Conservation (phyloP, 1,139 yeast genomes). For the Scheffersomyces titani region DNA sequence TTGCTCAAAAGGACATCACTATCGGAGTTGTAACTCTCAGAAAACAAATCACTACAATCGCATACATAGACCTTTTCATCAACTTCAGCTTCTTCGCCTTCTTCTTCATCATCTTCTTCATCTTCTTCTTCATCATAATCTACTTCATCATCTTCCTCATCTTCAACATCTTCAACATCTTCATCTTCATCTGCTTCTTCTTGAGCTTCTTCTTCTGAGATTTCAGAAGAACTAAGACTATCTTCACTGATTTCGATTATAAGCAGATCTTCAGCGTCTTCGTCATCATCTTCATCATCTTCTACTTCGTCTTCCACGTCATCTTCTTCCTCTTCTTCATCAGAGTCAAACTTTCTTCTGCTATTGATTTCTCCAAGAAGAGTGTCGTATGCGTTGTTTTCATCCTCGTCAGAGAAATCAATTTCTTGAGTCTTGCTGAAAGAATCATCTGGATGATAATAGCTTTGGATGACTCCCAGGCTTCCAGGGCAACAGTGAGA, state of each 20-base stretch:
- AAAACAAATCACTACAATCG: background rate
- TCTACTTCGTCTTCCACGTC: conserved; percentile 7
- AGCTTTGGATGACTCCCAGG: conserved; percentile 6
- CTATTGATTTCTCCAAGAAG: conserved; percentile 1
- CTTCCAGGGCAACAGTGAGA: conserved; percentile 10
- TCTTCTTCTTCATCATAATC: conserved; percentile 1
- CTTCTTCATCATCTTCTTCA: conserved; percentile 6
- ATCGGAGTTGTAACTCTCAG: background rate
- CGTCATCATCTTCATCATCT: conserved; percentile 1
- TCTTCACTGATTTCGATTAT: background rate
- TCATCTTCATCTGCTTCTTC: conserved; percentile 2
- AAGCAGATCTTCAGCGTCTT: conserved; percentile 1
- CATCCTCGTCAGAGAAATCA: conserved; percentile 1
- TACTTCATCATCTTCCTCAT: conserved; percentile 1
- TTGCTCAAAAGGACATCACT: background rate
- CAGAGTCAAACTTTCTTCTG: background rate
- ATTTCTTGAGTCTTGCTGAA: conserved; percentile 5
- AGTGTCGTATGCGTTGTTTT: background rate
- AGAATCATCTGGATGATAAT: conserved; percentile 1
- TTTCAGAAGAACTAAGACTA: background rate
- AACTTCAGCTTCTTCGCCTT: background rate
- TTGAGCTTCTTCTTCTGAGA: conserved; percentile 2
- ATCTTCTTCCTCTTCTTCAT: conserved; percentile 2
- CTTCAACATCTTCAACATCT: conserved; percentile 3
- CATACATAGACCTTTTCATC: background rate